A percentile compares a stretch with the other conserved stretches of the same genome.
phyloP scores from a whole-genome alignment of 768 basidiomycete genomes.

The Mycena chlorophos region DNA sequence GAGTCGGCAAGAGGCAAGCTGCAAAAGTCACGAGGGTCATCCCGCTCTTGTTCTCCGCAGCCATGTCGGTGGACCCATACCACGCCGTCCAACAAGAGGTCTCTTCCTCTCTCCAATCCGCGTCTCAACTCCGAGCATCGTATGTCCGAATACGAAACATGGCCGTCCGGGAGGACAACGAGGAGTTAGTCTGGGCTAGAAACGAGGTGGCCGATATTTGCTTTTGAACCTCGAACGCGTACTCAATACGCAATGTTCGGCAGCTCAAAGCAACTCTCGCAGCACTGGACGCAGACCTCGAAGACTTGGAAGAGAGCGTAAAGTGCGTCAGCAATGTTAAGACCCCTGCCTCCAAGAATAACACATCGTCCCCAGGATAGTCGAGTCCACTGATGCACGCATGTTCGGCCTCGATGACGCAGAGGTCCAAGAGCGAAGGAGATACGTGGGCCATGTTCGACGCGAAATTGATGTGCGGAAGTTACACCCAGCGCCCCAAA shows the following conservation, averaged over 20 bases:
- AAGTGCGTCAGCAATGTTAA: conserved; percentile 47
- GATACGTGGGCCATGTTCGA: conserved; percentile 74
- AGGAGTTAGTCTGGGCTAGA: conserved; percentile 77
- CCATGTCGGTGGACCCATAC: conserved; percentile 81
- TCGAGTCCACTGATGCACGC: conserved; percentile 82
- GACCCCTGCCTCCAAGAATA: conserved; percentile 3
- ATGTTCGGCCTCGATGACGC: conserved; percentile 78
- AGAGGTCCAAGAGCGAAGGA: conserved; percentile 74
- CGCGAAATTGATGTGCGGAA: conserved; percentile 73
- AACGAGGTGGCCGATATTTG: conserved; percentile 77
- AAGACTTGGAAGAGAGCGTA: conserved; percentile 93
- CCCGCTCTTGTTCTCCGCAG: too few species aligned
- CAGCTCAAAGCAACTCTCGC: conserved; percentile 78
- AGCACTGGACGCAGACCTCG: conserved; percentile 81
- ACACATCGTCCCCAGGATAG: conserved; percentile 55
- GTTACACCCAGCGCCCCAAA: conserved; percentile 3
- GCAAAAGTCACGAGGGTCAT: too few species aligned
- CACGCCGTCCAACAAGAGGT: conserved; percentile 85
- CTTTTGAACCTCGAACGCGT: neutral
- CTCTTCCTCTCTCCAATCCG: conserved; percentile 69
- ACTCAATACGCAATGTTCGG: neutral
- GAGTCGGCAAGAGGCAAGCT: too few species aligned
- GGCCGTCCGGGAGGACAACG: conserved; percentile 64
- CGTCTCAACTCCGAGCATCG: conserved; percentile 70
- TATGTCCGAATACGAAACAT: conserved; percentile 78